Base-by-base conservation (phyloP, 1,284 basidiomycete genomes). In the Rhodotorula sp. region DNA sequence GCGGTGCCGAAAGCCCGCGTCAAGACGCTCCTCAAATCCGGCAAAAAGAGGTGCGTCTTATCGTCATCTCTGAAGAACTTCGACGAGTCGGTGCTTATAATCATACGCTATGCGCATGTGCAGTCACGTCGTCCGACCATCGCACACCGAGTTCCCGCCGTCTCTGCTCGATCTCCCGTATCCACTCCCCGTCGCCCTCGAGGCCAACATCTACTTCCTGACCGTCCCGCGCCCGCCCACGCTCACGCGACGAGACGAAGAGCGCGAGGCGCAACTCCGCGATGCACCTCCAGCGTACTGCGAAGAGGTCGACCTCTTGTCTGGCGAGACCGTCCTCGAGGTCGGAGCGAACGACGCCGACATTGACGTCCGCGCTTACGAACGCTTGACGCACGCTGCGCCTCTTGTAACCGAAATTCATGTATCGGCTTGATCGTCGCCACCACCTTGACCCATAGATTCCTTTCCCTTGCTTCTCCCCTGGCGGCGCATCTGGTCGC, bases 111-210 rank as follows among this genome's bases (percentile, higher is more conserved):
- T 29, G 42, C 22, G 37, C 60, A 2, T 15, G 26, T 1, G 1
- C 53, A 70, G 69, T 29, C 42, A 51, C 37, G 17, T 42, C 20
- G 30, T 49, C 6, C 56, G 69, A 0, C 69, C 65, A 1, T n/a
- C n/a, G 14, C 69, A 70, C 33, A 10, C 29, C 48, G 24, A 26
- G 2, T 71, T 65, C 45, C 69, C 69, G 0, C 59, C 59, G 1
- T 29, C 56, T 29, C 60, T 71, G 15, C 66, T 71, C 54, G 66
- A 67, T 45, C 62, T 71, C 10, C 69, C 69, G 30, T 71, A 54
- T 37, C 69, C 69, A 20, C 53, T 71, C 42, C 69, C 69, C 3
- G 1, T 12, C 59, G 69, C 69, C 1, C 60, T 51, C 55, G 66
- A 67, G 37, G 45, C 66, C 18, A 64, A 67, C 48, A 26, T 67